Percentiles rank a stretch among this genome's conserved stretches.
Evolutionary conservation across 2,329 filamentous ascomycete genomes (phyloP).

Genomic region (Diplodia seriata): DNA sequence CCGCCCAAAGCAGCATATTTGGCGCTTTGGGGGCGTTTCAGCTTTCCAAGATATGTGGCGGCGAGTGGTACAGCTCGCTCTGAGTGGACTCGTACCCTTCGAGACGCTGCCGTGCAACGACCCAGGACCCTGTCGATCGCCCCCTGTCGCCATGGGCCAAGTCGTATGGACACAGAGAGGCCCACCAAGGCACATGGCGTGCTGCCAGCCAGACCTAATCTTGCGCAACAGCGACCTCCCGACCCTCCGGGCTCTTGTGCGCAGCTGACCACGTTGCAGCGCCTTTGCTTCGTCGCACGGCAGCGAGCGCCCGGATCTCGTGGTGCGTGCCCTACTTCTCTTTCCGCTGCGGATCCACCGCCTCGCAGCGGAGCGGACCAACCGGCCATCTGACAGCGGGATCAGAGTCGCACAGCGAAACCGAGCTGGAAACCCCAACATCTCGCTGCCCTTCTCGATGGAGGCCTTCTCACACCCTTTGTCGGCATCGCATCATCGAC

Average conservation of each 20-base stretch:
- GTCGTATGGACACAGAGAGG: background rate
- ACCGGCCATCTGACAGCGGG: conserved; percentile 31
- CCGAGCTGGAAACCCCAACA: background rate
- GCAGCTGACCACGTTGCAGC: conserved; percentile 34
- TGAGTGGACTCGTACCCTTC: background rate
- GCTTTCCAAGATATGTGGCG: background rate
- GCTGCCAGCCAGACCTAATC: conserved; percentile 13
- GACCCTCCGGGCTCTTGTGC: conserved; percentile 29
- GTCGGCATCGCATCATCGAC: conserved; percentile 10
- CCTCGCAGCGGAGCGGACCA: conserved; percentile 16
- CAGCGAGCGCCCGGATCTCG: conserved; percentile 29
- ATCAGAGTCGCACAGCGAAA: conserved; percentile 17
- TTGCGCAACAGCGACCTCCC: conserved; percentile 28
- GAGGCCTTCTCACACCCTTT: background rate
- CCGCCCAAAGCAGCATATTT: conserved; percentile 26
- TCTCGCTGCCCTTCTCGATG: conserved; percentile 21
- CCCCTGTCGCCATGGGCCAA: conserved; percentile 11
- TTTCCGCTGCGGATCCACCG: conserved; percentile 18
- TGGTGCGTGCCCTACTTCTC: conserved; percentile 31
- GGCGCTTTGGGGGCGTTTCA: conserved; percentile 24
- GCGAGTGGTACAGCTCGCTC: conserved; percentile 9
- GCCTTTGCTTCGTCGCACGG: conserved; percentile 25
- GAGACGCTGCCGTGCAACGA: conserved; percentile 9
- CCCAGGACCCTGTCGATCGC: conserved; percentile 22
- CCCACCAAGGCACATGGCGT: conserved; percentile 18